Base-by-base conservation (phyloP, 2,329 filamentous ascomycete species). In the Elsinoe australis region DNA sequence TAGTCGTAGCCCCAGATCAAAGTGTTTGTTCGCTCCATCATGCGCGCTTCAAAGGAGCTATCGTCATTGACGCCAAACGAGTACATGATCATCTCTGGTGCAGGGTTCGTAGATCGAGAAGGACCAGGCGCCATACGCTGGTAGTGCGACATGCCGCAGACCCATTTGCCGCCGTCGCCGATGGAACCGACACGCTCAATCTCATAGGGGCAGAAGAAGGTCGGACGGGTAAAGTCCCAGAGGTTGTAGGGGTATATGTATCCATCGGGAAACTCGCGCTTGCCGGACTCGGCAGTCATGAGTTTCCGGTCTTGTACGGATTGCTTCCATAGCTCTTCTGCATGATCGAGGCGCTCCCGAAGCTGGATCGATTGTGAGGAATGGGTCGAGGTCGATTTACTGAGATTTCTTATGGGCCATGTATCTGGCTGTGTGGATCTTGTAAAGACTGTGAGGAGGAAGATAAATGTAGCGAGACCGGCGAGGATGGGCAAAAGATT, bases 161-260 rank as follows among this genome's bases (percentile, higher is more conserved):
- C 61, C 62, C 65, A 67, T 53, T 69, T 70, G 15, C 67, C 67
- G 15, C 67, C 67, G 33, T 68, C 66, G 26, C 67, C 67, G 4
- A 67, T 52, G 3, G 59, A 55, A 2, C 67, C 67, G 2, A 70
- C 55, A 5, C 67, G 60, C 50, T 68, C 62, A n/a, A 69, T 58
- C 19, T 68, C 66, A 47, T 66, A 61, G 3, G 67, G 67, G 53
- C 67, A 69, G 35, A 58, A 60, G 54, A 64, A 69, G 1, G 64
- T 59, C 1, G 67, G 59, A 4, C 64, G 64, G 17, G 62, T 60
- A 53, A 68, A 66, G 51, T 70, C 67, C 64, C 66, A 70, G 14
- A 68, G n/a, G n/a, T 29, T 29, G 26, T 29, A 29, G 12, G 26
- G 26, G 26, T 7, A 28, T 49, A 36, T 36, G n/a, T 36, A 14